A percentile compares a stretch with the other conserved stretches of the same genome.
Evolutionary conservation across 192 early-diverging fungal genomes (phyloP).

Genomic region (Anaeromyces robustus): DNA sequence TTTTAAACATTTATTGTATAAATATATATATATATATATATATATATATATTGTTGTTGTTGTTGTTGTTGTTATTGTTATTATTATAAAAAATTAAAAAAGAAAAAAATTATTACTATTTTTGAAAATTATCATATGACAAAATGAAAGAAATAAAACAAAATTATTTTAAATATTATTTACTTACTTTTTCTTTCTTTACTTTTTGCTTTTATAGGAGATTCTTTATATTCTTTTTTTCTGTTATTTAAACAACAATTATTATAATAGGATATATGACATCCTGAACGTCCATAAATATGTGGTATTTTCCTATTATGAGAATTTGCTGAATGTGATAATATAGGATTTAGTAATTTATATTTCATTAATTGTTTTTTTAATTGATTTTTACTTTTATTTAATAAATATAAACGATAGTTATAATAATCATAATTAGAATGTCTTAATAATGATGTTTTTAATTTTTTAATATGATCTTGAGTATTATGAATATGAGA

Average conservation of each 20-base stretch:
- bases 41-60: too few species aligned
- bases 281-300: background rate
- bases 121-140: too few species aligned
- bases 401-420: background rate
- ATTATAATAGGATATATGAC: background rate
- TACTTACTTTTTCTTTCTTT: too few species aligned
- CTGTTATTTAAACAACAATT: background rate
- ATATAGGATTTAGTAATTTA: background rate
- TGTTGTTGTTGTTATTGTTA: too few species aligned
- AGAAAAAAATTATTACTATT: too few species aligned
- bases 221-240: background rate
- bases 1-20: too few species aligned
- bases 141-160: too few species aligned
- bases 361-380: background rate
- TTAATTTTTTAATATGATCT: too few species aligned
- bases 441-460: background rate
- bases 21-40: too few species aligned
- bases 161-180: too few species aligned
- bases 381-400: background rate
- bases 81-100: too few species aligned
- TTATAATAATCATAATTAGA: background rate
- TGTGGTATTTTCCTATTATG: background rate
- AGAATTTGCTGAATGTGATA: background rate
- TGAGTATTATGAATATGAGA: too few species aligned
- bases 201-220: background rate